Conservation (phyloP, 139 green algal genomes). For the Coelastrella sp. region DNA sequence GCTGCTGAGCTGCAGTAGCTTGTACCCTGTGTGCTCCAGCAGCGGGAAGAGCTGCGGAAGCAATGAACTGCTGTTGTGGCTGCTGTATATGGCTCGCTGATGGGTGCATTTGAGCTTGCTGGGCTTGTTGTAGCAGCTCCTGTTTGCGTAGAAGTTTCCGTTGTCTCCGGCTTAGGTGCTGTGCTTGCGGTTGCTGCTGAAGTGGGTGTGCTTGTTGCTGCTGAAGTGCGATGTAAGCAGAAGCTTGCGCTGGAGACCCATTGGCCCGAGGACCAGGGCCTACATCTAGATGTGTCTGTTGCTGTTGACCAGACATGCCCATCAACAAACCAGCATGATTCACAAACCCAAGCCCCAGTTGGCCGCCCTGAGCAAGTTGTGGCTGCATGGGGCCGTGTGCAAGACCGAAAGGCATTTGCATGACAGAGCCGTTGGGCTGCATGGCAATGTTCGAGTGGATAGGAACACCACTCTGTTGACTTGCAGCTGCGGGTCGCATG, state of each 20-base stretch:
- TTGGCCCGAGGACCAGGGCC: neutral
- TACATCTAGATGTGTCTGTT: neutral
- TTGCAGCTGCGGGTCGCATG: neutral
- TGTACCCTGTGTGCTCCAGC: neutral
- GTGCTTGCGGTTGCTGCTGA: neutral
- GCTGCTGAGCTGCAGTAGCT: slow-evolving; percentile 1
- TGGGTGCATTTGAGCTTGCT: no score
- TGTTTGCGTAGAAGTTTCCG: neutral
- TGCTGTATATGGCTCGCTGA: neutral
- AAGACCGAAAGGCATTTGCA: neutral
- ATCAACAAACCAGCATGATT: neutral
- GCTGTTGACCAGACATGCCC: neutral
- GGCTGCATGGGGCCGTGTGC: neutral
- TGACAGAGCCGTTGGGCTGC: neutral
- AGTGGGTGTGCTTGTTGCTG: slow-evolving; percentile 4
- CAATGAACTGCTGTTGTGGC: neutral
- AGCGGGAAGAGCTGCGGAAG: neutral
- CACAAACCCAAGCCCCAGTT: slow-evolving; percentile 7
- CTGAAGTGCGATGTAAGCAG: neutral
- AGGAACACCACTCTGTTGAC: neutral
- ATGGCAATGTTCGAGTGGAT: neutral
- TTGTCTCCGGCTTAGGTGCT: neutral
- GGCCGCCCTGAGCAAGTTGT: neutral
- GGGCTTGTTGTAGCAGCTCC: no score
- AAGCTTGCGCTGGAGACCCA: neutral